Evolutionary conservation across 1,139 yeast species (phyloP).

Genomic region (Nakaseomyces uthaithaninus): DNA sequence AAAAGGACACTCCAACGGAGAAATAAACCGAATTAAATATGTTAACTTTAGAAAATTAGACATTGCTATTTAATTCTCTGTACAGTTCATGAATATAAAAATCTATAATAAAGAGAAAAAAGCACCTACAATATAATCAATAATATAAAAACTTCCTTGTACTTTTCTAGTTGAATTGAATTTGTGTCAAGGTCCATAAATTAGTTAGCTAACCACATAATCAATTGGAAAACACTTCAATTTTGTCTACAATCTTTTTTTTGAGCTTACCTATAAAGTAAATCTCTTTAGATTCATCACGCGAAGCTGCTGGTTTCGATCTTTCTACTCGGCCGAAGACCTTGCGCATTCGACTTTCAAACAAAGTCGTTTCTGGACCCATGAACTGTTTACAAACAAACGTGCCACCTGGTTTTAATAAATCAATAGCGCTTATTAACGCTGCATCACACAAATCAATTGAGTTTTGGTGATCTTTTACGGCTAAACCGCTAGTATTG

Average conservation of each 20-base stretch:
- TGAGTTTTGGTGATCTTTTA: conserved; percentile 49
- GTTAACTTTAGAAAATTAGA: conserved; percentile 1
- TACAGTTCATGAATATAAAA: conserved; percentile 7
- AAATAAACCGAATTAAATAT: conserved; percentile 21
- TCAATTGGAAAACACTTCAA: conserved; percentile 36
- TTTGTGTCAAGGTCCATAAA: too few relatives aligned
- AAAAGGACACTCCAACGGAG: conserved; percentile 17
- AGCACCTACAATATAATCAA: too few relatives aligned
- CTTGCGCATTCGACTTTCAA: conserved; percentile 48
- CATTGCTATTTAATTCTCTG: conserved; percentile 6
- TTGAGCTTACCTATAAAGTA: conserved; percentile 61
- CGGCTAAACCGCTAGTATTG: conserved; percentile 56
- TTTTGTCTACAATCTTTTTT: conserved; percentile 40
- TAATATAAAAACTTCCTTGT: too few relatives aligned
- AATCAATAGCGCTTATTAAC: conserved; percentile 59
- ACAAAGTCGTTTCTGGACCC: conserved; percentile 57
- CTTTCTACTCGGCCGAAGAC: conserved; percentile 54
- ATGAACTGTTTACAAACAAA: conserved; percentile 66
- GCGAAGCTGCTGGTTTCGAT: conserved; percentile 52
- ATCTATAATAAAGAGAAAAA: too few relatives aligned
- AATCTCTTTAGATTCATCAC: conserved; percentile 57
- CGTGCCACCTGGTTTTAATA: conserved; percentile 60
- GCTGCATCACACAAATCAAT: conserved; percentile 90
- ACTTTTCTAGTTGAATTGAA: too few relatives aligned
- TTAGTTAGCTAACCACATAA: too few relatives aligned